phyloP scores from a whole-genome alignment of 2,329 filamentous ascomycete species.

The Pyrenochaeta sp. region DNA sequence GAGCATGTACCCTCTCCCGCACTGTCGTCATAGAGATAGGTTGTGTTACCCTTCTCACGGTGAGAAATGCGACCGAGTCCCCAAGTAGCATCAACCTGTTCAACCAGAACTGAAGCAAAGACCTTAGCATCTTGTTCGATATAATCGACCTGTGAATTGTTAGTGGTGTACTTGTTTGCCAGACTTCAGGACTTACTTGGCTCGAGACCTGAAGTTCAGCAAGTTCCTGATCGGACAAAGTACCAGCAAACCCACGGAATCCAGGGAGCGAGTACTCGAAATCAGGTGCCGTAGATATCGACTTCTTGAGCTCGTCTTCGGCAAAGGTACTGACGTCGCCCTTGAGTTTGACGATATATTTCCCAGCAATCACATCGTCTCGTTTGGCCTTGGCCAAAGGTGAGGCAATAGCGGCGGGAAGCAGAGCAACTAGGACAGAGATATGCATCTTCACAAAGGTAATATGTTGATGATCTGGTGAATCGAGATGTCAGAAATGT shows the following conservation, averaged over 20 bases:
- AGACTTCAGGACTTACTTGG: constrained; percentile 22
- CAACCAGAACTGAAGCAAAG: constrained; percentile 35
- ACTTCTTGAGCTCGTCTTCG: constrained; percentile 27
- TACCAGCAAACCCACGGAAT: constrained; percentile 50
- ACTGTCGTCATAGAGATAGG: constrained; percentile 49
- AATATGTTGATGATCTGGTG: neutral
- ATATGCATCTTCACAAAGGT: constrained; percentile 37
- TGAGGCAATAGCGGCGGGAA: constrained; percentile 48
- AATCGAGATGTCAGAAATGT: neutral
- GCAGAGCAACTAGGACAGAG: constrained; percentile 40
- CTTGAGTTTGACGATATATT: constrained; percentile 58
- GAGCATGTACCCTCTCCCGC: constrained; percentile 56
- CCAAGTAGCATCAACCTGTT: constrained; percentile 49
- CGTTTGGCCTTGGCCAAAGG: constrained; percentile 45
- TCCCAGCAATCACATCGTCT: constrained; percentile 43
- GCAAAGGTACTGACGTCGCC: constrained; percentile 30
- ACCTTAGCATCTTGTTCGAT: constrained; percentile 47
- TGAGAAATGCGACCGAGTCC: constrained; percentile 52
- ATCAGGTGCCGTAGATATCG: constrained; percentile 27
- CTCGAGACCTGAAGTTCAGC: constrained; percentile 32
- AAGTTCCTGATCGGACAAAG: constrained; percentile 36
- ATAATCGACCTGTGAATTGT: constrained; percentile 39
- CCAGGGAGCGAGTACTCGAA: constrained; percentile 45
- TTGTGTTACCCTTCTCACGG: constrained; percentile 32
- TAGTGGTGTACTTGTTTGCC: neutral